Evolutionary conservation across 2,329 filamentous ascomycete genomes (phyloP).

Genomic region (Beauveria varroae): DNA sequence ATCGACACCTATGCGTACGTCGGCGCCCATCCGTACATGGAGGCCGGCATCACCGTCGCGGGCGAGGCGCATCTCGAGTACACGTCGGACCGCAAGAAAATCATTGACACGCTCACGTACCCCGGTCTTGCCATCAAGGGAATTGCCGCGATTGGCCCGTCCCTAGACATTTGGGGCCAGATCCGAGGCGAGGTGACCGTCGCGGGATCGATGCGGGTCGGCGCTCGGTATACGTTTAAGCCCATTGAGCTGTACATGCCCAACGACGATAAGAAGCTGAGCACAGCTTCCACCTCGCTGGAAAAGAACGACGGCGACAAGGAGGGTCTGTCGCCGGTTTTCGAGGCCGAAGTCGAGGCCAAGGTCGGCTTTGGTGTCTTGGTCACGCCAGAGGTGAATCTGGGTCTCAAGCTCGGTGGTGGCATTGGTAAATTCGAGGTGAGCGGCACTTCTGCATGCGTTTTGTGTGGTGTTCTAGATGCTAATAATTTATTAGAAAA

Average conservation of each 20-base stretch:
- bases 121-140: conserved; percentile 14
- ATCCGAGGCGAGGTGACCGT: conserved; percentile 5
- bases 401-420: conserved; percentile 10
- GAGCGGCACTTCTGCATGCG: neutral
- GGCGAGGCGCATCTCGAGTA: conserved; percentile 10
- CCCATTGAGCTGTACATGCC: neutral
- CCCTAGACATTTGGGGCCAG: conserved; percentile 14
- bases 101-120: conserved; percentile 13
- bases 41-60: conserved; percentile 6
- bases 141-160: conserved; percentile 15
- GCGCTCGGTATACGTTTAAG: neutral
- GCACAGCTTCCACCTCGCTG: neutral
- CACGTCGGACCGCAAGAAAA: conserved; percentile 6
- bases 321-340: neutral
- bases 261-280: neutral
- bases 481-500: neutral
- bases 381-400: conserved; percentile 6
- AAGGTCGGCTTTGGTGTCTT: neutral
- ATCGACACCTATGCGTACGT: conserved; percentile 12
- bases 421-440: neutral
- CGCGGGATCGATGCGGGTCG: neutral
- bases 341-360: conserved; percentile 9
- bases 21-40: conserved; percentile 9
- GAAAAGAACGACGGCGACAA: neutral
- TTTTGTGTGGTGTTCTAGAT: too few relatives aligned